Base-by-base conservation (phyloP, 192 early-diverging fungal species). In the Phycomyces nitens region DNA sequence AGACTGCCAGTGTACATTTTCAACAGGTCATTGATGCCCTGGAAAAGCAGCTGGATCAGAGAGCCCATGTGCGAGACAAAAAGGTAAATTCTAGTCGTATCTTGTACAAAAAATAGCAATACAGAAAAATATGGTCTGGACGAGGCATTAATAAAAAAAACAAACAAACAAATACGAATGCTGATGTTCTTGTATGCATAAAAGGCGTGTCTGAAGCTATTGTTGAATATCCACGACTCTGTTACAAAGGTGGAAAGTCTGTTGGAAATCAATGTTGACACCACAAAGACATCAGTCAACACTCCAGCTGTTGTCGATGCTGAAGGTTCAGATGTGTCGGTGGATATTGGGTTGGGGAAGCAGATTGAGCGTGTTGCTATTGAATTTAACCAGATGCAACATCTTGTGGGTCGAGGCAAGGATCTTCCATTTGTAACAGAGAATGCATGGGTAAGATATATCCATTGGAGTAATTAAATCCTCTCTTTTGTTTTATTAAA, bases 301-400 rank as follows among this genome's bases (percentile, higher is more conserved):
- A 40, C 34, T 7, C 23, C 26, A 23, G 62, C 50, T 27, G 42
- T 44, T n/a, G 9, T 18, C 8, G 18, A 58, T 43, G 5, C 23
- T 44, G 53, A 24, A 47, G 43, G 44, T 43, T 53, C 2, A 62
- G 49, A 8, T n/a, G 27, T 53, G 12, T 47, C 43, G 15, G 4
- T 29, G 23, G 18, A 20, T 40, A 20, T 18, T 51, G 79, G 75
- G 43, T 77, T 84, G 5, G 84, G 83, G 22, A 92, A 93, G 53
- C 83, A 87, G 21, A 78, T 93, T 21, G 91, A 93, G 59, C 83
- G 91, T 20, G 89, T 93, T 7, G 91, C 91, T 14, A 86, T 90
- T 26, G 91, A 93, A 73, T 93, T 82, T 64, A 92, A 93, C 57
- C 90, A 93, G 56, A 86, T 93, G 77, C 87, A 84, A 60, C 89